Conservation (phyloP, 768 basidiomycete genomes). For the Tephrocybe sp. region DNA sequence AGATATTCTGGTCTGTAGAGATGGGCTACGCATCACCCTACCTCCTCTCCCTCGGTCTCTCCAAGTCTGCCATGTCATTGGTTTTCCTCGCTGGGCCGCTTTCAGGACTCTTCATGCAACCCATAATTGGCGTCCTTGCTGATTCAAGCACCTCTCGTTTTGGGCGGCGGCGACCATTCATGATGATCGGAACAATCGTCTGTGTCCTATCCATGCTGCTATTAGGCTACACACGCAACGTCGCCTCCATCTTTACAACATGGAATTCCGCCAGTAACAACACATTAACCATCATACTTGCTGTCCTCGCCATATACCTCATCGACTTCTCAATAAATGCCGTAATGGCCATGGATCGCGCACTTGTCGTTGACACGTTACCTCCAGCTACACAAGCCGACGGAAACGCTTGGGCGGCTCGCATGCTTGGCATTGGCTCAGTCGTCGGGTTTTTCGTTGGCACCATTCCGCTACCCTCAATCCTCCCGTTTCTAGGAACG, state of each 20-base stretch:
- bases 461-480: constrained; percentile 67
- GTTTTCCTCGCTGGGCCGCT: constrained; percentile 93
- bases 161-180: constrained; percentile 85
- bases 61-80: constrained; percentile 82
- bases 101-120: constrained; percentile 89
- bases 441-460: constrained; percentile 88
- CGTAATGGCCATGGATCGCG: constrained; percentile 88
- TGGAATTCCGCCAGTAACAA: constrained; percentile 46
- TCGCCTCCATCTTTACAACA: constrained; percentile 51
- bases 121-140: constrained; percentile 83
- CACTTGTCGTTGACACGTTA: constrained; percentile 83
- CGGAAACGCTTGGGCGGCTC: constrained; percentile 93
- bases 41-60: constrained; percentile 82
- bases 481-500: constrained; percentile 73
- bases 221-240: constrained; percentile 75
- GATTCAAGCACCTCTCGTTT: constrained; percentile 83
- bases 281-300: constrained; percentile 69
- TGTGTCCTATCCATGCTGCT: constrained; percentile 74
- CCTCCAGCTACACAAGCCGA: constrained; percentile 72
- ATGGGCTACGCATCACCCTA: constrained; percentile 94
- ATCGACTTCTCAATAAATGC: constrained; percentile 62
- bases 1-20: constrained; percentile 91
- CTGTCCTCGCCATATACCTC: constrained; percentile 51
- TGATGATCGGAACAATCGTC: constrained; percentile 66
- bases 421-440: constrained; percentile 87